phyloP scores from a whole-genome alignment of 768 basidiomycete genomes.

The Lactarius deliciosus region DNA sequence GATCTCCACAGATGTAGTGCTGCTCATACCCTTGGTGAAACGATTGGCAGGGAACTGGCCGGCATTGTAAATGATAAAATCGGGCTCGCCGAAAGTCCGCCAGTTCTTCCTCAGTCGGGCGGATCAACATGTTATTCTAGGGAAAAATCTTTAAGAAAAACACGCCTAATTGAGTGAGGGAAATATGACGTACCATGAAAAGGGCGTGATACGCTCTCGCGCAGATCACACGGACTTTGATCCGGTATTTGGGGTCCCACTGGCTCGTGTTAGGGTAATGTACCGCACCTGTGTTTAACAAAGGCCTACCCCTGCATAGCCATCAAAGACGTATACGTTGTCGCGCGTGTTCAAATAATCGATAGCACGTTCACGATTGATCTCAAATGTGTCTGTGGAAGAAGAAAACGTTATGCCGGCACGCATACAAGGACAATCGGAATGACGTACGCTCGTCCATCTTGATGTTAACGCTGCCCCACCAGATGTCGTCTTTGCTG shows the following conservation, averaged over 20 bases:
- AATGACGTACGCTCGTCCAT: constrained; percentile 83
- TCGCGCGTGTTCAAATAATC: constrained; percentile 99
- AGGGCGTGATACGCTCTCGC: constrained; percentile 97
- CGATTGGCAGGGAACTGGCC: constrained; percentile 99
- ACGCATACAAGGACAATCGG: not conserved
- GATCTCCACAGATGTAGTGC: constrained; percentile 97
- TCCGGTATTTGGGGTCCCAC: constrained; percentile 99
- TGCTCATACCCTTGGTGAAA: constrained; percentile 99
- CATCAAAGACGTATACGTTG: constrained; percentile 97
- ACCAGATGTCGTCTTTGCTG: constrained; percentile 97
- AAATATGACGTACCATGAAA: constrained; percentile 77
- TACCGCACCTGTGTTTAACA: not conserved
- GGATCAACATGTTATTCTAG: constrained; percentile 99
- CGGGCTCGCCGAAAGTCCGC: constrained; percentile 95
- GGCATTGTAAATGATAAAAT: constrained; percentile 99
- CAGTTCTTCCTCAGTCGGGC: constrained; percentile 93
- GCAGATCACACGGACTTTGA: constrained; percentile 99
- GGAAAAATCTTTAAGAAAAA: constrained; percentile 7
- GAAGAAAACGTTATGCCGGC: constrained; percentile 5
- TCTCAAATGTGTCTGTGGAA: constrained; percentile 88
- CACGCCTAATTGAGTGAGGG: constrained; percentile 1
- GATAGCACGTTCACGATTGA: constrained; percentile 98
- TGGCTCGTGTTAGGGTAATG: constrained; percentile 34
- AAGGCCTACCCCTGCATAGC: constrained; percentile 75
- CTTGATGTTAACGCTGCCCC: constrained; percentile 99